Conservation (phyloP, 192 early-diverging fungal genomes). For the Rhizophagus clarus region DNA sequence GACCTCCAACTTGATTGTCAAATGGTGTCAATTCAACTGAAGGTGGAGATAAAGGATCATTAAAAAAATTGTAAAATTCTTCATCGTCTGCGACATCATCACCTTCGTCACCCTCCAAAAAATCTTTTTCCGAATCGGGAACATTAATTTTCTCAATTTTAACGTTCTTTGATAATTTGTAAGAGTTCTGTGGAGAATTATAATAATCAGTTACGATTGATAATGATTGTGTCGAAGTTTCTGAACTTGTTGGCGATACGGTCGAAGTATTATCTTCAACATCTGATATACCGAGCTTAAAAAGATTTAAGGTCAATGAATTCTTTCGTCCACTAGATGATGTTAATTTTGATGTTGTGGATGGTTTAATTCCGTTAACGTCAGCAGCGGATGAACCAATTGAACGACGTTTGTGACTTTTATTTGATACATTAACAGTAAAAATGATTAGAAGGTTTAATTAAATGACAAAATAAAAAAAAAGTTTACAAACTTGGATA, state of each 20-base stretch:
- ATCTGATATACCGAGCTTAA: not conserved
- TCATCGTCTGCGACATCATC: slow-evolving; percentile 1
- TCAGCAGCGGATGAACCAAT: not conserved
- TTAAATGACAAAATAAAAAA: not conserved
- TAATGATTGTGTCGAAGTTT: not conserved
- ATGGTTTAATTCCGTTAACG: not conserved
- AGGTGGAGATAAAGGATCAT: slow-evolving; percentile 36
- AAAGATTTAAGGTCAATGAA: slow-evolving; percentile 21
- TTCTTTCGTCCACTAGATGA: slow-evolving; percentile 8
- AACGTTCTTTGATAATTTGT: not conserved
- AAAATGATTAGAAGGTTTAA: not conserved
- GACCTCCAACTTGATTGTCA: slow-evolving; percentile 93
- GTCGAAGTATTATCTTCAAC: not conserved
- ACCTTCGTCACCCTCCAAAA: not conserved
- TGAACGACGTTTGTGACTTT: not conserved
- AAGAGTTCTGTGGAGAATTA: not conserved
- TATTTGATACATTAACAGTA: not conserved
- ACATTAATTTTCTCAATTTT: not conserved
- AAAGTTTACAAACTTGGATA: not conserved
- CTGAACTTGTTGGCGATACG: not conserved
- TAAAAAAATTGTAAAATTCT: slow-evolving; percentile 4
- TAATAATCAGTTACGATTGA: slow-evolving; percentile 17
- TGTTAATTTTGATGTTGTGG: not conserved
- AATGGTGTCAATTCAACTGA: slow-evolving; percentile 76
- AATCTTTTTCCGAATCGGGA: not conserved